Base-by-base conservation (phyloP, 306 rosid species). In the Calophaca sinica region DNA sequence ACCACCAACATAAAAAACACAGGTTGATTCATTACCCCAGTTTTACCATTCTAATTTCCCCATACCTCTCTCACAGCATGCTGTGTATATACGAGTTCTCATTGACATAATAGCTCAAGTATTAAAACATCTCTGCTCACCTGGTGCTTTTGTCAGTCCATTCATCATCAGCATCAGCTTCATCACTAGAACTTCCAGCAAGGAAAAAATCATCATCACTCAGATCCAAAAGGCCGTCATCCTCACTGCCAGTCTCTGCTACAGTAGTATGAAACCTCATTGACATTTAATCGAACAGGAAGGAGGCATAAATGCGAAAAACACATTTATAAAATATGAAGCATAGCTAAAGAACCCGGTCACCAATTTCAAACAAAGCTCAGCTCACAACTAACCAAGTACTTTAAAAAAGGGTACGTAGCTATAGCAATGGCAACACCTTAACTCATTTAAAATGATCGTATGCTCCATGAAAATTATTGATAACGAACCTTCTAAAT, bases 91-190 rank as follows among this genome's bases (percentile, higher is more conserved):
- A 45, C 2, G 35, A 64, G n/a, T 44, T 74, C 41, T 48, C 26
- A 26, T 32, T 48, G 50, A 45, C 20, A 32, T 41, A 73, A 55
- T 10, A 7, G 60, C 45, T 36, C 5, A 69, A 79, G 64, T 26
- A 52, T 15, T 64, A 49, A 72, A 72, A 35, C 46, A 75, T 78
- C 75, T 51, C 54, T 14, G 5, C 72, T 68, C 28, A 79, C 99
- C 96, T 92, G 29, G 98, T 70, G 81, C 99, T 92, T 83, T 89
- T 94, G 79, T 92, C 99, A 2, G 99, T 94, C 96, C 96, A 94
- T 84, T 94, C 99, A 86, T 94, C 99, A 66, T 94, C 99, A 10
- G 97, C 98, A 82, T 94, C 93, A 49, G 94, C 97, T 82, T 94
- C 99, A 66, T 91, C 97, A 74, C 96, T 90, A 70, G 97, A 91